These are phyloP conservation scores for Euryodendron excelsum DNA, from an alignment of 148 eudicot species.

Conservation along the genomic window DNA sequence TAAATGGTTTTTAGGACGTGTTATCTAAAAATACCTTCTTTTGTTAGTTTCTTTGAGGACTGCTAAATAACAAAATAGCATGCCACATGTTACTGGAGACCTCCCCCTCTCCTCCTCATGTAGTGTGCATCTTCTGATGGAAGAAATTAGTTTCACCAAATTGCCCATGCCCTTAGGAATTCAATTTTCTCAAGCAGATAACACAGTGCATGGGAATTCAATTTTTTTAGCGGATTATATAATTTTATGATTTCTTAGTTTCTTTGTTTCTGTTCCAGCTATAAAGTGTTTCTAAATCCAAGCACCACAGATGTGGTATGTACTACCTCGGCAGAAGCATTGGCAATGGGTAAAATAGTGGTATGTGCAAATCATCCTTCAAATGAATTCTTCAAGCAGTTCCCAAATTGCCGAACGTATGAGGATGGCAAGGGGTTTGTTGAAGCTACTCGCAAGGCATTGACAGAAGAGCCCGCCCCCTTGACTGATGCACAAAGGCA, in stretches of 20 bases:
- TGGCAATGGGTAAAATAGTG: slow-evolving; percentile 96
- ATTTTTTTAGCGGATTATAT: not conserved
- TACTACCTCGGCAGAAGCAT: slow-evolving; percentile 97
- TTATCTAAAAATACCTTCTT: too few species aligned
- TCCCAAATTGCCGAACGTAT: slow-evolving; percentile 74
- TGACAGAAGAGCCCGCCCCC: slow-evolving; percentile 63
- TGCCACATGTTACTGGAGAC: too few species aligned
- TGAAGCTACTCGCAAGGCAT: slow-evolving; percentile 51
- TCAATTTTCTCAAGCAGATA: not conserved
- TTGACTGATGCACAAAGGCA: slow-evolving; percentile 61
- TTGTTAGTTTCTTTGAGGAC: too few species aligned
- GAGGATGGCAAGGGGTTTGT: slow-evolving; percentile 62
- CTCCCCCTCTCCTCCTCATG: too few species aligned
- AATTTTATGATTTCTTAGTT: not conserved
- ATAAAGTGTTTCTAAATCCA: slow-evolving; percentile 91
- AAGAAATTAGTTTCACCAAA: not conserved
- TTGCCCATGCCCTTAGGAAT: not conserved
- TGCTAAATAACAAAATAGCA: too few species aligned
- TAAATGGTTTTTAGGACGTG: too few species aligned
- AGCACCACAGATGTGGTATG: slow-evolving; percentile 99
- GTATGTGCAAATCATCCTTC: slow-evolving; percentile 93
- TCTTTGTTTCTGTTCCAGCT: slow-evolving; percentile 40
- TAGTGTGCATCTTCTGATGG: not conserved
- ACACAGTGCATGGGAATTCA: not conserved
- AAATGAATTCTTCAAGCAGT: slow-evolving; percentile 92